A percentile compares a stretch with the other conserved stretches of the same genome.
phyloP scores from a whole-genome alignment of 768 basidiomycete genomes.

The Imleria badia region DNA sequence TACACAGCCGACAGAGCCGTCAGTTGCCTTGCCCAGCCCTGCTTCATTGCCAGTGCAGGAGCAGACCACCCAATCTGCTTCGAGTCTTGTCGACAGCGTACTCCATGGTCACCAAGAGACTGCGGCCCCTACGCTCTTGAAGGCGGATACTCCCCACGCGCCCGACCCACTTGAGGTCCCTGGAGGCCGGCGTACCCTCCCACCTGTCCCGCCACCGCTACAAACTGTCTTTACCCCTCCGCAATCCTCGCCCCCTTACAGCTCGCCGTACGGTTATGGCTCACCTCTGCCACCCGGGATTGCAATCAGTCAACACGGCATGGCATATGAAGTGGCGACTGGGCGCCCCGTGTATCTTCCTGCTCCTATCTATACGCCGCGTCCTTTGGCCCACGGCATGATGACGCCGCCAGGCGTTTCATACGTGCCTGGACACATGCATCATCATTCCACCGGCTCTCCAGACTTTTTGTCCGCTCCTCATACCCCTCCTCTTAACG shows the following conservation, averaged over 20 bases:
- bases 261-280: conserved; percentile 66
- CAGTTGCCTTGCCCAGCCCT: conserved; percentile 9
- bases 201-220: conserved; percentile 42
- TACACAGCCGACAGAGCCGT: conserved; percentile 8
- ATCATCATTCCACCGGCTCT: conserved; percentile 56
- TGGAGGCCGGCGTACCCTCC: conserved; percentile 28
- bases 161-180: conserved; percentile 22
- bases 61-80: conserved; percentile 12
- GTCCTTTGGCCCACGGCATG: conserved; percentile 60
- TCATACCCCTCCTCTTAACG: conserved; percentile 59
- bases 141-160: conserved; percentile 28
- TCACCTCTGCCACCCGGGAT: conserved; percentile 66
- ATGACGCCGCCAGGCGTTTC: conserved; percentile 47
- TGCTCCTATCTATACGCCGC: conserved; percentile 64
- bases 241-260: conserved; percentile 56
- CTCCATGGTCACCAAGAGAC: conserved; percentile 31
- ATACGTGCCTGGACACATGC: conserved; percentile 63
- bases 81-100: conserved; percentile 13
- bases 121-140: conserved; percentile 25
- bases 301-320: conserved; percentile 69
- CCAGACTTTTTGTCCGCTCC: conserved; percentile 63
- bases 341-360: conserved; percentile 78
- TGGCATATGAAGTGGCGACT: conserved; percentile 80
- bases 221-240: conserved; percentile 44
- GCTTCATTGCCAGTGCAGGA: conserved; percentile 6